A percentile compares a stretch with the other conserved stretches of the same genome.
Conservation (phyloP, 1,284 basidiomycete species). For the Xerocomus cyaneibrunnescens region DNA sequence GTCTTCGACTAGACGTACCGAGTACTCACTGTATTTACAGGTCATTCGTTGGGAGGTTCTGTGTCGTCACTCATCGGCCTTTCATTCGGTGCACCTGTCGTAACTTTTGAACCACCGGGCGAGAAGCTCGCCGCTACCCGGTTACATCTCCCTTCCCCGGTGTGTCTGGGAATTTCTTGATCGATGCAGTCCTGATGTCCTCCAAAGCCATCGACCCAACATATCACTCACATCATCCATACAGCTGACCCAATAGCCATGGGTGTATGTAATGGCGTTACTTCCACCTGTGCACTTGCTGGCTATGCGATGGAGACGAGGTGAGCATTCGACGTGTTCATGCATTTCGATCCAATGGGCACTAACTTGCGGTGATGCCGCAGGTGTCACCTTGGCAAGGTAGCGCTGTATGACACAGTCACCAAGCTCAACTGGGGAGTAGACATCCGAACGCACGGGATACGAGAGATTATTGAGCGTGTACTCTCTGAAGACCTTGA, state of each 20-base stretch:
- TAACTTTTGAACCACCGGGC: constrained; percentile 82
- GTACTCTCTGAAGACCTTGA: constrained; percentile 73
- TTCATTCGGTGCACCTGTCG: constrained; percentile 82
- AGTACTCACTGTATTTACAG: constrained; percentile 23
- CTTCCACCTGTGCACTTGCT: constrained; percentile 55
- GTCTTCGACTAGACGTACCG: neutral
- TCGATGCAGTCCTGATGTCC: neutral
- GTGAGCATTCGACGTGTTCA: constrained; percentile 23
- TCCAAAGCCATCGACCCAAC: constrained; percentile 51
- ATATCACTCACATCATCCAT: constrained; percentile 71
- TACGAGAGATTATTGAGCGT: constrained; percentile 72
- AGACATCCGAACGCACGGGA: constrained; percentile 76
- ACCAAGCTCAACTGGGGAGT: constrained; percentile 80
- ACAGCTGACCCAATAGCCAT: constrained; percentile 71
- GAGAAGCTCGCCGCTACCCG: constrained; percentile 73
- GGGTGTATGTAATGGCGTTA: constrained; percentile 60
- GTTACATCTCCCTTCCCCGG: constrained; percentile 73
- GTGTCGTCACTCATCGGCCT: constrained; percentile 77
- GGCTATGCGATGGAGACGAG: constrained; percentile 66
- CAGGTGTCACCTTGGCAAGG: constrained; percentile 80
- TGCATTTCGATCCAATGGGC: too few species aligned
- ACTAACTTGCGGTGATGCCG: constrained; percentile 24
- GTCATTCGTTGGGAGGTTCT: constrained; percentile 78
- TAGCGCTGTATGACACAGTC: constrained; percentile 88
- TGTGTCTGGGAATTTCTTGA: constrained; percentile 25